These are phyloP conservation scores for Populus tremula DNA, from an alignment of 345 rosid species.

Conservation along the genomic window DNA sequence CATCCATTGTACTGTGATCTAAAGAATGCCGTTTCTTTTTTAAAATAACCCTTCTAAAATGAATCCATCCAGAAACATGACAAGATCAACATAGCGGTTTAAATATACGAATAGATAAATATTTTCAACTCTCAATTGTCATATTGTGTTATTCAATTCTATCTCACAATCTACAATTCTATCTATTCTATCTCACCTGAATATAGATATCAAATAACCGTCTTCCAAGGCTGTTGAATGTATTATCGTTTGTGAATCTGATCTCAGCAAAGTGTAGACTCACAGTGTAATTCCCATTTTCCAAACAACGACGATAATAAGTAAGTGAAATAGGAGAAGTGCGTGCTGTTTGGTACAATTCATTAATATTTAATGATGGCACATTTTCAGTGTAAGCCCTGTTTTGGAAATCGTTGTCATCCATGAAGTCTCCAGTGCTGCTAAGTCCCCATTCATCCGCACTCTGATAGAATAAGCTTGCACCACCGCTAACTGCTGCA, in stretches of 20 bases:
- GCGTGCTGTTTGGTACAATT: constrained; percentile 18
- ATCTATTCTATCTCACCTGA: constrained; percentile 32
- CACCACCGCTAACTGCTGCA: constrained; percentile 5
- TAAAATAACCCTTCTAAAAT: not conserved
- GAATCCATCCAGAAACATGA: not conserved
- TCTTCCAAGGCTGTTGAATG: constrained; percentile 22
- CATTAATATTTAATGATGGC: constrained; percentile 7
- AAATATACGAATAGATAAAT: not conserved
- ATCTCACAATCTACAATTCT: not conserved
- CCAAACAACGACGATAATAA: constrained; percentile 24
- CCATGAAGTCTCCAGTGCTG: constrained; percentile 27
- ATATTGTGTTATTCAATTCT: not conserved
- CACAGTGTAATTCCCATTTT: constrained; percentile 22
- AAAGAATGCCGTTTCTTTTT: not conserved
- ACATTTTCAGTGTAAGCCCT: not conserved
- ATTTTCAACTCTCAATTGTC: not conserved
- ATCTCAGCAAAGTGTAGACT: constrained; percentile 35
- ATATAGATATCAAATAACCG: constrained; percentile 30
- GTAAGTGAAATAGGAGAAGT: constrained; percentile 15
- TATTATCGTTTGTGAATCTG: constrained; percentile 17
- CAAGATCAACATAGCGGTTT: not conserved
- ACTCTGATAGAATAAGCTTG: constrained; percentile 9
- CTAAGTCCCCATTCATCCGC: constrained; percentile 22
- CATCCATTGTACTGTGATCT: not conserved
- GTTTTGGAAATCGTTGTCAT: constrained; percentile 10